These are phyloP conservation scores for Monosporascus ibericus DNA, from an alignment of 2,329 filamentous ascomycete species.

Conservation along the genomic window DNA sequence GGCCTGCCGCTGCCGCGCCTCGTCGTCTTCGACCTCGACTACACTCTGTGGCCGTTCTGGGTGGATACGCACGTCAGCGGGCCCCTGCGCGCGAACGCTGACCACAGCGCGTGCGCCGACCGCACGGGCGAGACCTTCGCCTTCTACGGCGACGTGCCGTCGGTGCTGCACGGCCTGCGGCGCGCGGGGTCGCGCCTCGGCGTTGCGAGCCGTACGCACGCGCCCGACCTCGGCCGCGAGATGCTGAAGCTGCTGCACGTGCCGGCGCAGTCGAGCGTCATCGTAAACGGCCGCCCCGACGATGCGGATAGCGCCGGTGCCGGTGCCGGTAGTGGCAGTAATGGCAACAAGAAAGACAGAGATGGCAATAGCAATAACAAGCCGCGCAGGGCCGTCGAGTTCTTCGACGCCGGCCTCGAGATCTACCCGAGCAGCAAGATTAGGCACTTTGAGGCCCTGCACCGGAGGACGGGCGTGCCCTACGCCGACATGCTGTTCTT, in stretches of 20 bases:
- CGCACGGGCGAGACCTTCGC: conserved; percentile 58
- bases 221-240: conserved; percentile 73
- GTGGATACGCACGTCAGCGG: conserved; percentile 84
- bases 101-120: conserved; percentile 41
- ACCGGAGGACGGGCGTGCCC: conserved; percentile 61
- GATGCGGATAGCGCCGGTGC: conserved; percentile 9
- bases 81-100: conserved; percentile 52
- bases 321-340: conserved; percentile 6
- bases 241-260: conserved; percentile 71
- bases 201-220: conserved; percentile 73
- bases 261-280: conserved; percentile 26
- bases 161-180: conserved; percentile 56
- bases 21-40: conserved; percentile 93
- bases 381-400: conserved; percentile 44
- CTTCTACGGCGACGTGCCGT: conserved; percentile 66
- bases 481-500: conserved; percentile 93
- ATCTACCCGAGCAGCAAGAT: conserved; percentile 76
- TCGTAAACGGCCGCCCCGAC: conserved; percentile 14
- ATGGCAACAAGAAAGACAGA: conserved; percentile 17
- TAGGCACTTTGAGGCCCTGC: conserved; percentile 73
- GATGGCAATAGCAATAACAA: conserved; percentile 19
- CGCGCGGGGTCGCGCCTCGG: conserved; percentile 49
- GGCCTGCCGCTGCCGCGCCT: conserved; percentile 70
- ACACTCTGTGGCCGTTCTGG: conserved; percentile 99
- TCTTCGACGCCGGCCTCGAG: conserved; percentile 56